Conservation (phyloP, 2,329 filamentous ascomycete species). For the Tothia fuscella region DNA sequence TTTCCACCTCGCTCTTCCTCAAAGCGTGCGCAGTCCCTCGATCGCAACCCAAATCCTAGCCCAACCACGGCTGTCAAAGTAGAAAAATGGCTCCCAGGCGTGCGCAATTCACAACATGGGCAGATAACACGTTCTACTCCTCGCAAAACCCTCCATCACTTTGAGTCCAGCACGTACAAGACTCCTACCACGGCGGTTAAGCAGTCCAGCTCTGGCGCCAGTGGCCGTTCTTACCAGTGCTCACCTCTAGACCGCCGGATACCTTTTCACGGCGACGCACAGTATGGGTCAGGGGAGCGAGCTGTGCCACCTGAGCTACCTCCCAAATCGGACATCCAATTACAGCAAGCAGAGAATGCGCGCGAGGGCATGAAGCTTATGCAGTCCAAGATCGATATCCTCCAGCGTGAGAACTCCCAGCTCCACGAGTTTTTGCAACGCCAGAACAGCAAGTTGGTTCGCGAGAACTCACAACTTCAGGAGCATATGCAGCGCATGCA, state of each 20-base stretch:
- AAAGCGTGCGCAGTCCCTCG: too few relatives aligned
- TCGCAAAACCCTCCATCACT: too few relatives aligned
- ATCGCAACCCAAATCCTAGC: too few relatives aligned
- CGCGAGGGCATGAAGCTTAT: background rate
- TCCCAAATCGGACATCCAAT: background rate
- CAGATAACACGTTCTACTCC: too few relatives aligned
- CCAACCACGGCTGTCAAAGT: background rate
- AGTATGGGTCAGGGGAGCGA: background rate
- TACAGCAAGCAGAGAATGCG: background rate
- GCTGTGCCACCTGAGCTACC: conserved; percentile 2
- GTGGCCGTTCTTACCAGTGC: too few relatives aligned
- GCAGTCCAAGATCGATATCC: background rate
- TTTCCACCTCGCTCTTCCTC: too few relatives aligned
- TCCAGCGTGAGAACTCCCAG: conserved; percentile 8
- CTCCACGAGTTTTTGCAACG: conserved; percentile 4
- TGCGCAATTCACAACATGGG: background rate
- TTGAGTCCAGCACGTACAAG: too few relatives aligned
- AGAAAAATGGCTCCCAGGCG: background rate
- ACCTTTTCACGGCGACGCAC: conserved; percentile 5
- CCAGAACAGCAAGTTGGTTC: background rate
- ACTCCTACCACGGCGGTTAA: too few relatives aligned
- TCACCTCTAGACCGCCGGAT: background rate
- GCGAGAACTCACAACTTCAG: conserved; percentile 7
- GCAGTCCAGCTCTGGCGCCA: too few relatives aligned
- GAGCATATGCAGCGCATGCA: too few relatives aligned